These are phyloP conservation scores for Pelargonium fulgidum DNA, from an alignment of 441 rosid species.

Conservation along the genomic window DNA sequence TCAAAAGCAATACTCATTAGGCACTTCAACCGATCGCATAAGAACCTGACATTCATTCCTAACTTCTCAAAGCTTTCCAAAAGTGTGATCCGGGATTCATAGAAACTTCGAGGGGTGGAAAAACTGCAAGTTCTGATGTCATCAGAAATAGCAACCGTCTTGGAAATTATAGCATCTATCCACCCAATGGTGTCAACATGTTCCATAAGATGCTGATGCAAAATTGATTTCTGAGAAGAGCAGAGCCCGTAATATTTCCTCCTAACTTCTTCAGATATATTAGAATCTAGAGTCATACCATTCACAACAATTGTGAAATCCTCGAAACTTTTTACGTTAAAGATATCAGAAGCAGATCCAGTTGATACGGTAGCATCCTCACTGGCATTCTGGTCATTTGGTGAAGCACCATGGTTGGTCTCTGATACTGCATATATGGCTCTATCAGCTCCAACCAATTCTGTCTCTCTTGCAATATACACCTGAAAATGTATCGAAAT, in stretches of 20 bases:
- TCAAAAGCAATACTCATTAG: background rate
- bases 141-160: background rate
- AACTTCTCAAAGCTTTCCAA: conserved; percentile 1
- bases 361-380: background rate
- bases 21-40: background rate
- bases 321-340: background rate
- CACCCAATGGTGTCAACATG: background rate
- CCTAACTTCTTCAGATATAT: background rate
- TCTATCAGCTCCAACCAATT: background rate
- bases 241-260: background rate
- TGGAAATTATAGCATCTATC: background rate
- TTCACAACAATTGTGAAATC: background rate
- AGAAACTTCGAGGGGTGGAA: background rate
- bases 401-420: background rate
- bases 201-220: background rate
- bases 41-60: background rate
- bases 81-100: background rate
- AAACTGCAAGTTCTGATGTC: background rate
- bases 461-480: background rate
- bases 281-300: background rate
- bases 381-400: background rate
- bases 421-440: background rate
- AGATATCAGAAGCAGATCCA: background rate
- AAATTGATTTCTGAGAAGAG: background rate
- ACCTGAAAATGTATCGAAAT: background rate